Evolutionary conservation across 2,329 filamentous ascomycete genomes (phyloP).

Genomic region (Botrytis deweyae): DNA sequence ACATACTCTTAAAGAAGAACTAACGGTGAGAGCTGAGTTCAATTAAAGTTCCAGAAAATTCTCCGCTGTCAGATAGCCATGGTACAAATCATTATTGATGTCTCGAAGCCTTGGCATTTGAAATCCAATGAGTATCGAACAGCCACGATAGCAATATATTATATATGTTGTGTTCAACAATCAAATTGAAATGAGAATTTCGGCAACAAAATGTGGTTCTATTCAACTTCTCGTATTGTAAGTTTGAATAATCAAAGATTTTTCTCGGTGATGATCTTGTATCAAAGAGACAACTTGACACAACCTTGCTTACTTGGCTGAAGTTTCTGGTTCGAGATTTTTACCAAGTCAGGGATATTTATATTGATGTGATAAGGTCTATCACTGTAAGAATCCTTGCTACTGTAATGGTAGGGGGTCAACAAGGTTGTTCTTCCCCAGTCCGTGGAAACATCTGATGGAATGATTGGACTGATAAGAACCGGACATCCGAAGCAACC

Average conservation of each 20-base stretch:
- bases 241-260: background rate
- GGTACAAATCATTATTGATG: background rate
- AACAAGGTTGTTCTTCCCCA: background rate
- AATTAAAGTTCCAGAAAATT: background rate
- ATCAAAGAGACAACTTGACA: background rate
- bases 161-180: background rate
- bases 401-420: background rate
- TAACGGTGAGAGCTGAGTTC: background rate
- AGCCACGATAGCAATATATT: background rate
- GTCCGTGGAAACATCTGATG: background rate
- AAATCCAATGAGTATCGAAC: background rate
- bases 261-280: slow-evolving; percentile 5
- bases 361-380: background rate
- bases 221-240: slow-evolving; percentile 1
- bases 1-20: background rate
- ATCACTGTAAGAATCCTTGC: background rate
- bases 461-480: slow-evolving; percentile 7
- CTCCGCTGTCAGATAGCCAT: background rate
- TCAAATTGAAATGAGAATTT: background rate
- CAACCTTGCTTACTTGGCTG: slow-evolving; percentile 1
- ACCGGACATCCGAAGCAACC: background rate
- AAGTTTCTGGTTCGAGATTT: slow-evolving; percentile 9
- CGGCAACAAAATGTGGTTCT: background rate
- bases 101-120: slow-evolving; percentile 3
- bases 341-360: background rate